Conservation (phyloP, 257 asterid genomes). For the Solanum sitiens region DNA sequence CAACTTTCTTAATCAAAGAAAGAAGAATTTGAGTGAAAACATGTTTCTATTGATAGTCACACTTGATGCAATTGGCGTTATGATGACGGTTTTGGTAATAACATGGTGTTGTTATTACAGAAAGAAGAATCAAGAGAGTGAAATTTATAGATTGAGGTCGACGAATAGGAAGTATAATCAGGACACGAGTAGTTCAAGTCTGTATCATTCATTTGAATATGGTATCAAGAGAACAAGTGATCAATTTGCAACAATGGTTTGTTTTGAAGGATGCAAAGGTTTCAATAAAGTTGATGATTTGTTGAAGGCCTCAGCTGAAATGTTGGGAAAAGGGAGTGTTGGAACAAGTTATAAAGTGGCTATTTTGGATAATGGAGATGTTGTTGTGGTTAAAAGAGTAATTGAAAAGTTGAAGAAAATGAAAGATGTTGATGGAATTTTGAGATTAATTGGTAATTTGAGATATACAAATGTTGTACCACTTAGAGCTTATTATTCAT, state of each 20-base stretch:
- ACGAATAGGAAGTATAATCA: neutral
- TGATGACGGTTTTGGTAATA: neutral
- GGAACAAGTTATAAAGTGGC: conserved; percentile 30
- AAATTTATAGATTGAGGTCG: neutral
- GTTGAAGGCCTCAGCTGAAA: conserved; percentile 35
- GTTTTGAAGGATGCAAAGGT: conserved; percentile 26
- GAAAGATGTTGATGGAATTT: conserved; percentile 15
- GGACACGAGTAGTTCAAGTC: neutral
- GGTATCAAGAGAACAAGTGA: neutral
- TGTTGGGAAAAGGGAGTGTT: conserved; percentile 29
- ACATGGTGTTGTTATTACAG: conserved; percentile 17
- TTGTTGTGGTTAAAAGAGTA: conserved; percentile 24
- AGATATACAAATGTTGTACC: conserved; percentile 19
- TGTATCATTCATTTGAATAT: neutral
- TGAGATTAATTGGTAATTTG: conserved; percentile 18
- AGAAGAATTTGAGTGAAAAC: neutral
- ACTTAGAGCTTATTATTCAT: conserved; percentile 23
- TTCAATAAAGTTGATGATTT: conserved; percentile 22
- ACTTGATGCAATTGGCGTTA: conserved; percentile 8
- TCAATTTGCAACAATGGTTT: conserved; percentile 9
- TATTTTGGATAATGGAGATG: conserved; percentile 15
- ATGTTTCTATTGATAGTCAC: conserved; percentile 11
- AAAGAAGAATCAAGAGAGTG: neutral
- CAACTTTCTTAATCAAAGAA: conserved; percentile 3
- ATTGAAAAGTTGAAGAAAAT: conserved; percentile 10